Percentiles rank a stretch among this genome's conserved stretches.
Conservation (phyloP, 352 stramenopile genomes). For the Peronospora destructor region DNA sequence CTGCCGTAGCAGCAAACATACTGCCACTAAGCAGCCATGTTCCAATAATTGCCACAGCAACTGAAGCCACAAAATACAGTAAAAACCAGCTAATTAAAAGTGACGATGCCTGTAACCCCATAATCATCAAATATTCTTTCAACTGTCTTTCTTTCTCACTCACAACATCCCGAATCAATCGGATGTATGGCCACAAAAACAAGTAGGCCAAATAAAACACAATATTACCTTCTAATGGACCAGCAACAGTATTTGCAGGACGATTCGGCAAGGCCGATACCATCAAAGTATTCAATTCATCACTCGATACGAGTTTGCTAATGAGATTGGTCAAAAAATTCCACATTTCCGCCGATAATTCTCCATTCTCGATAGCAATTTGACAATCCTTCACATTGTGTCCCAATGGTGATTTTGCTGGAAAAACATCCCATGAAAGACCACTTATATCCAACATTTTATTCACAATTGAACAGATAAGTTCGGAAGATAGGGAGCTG, state of each 20-base stretch:
- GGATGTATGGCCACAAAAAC: conserved; percentile 83
- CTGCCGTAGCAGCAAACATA: conserved; percentile 51
- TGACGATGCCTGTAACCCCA: conserved; percentile 70
- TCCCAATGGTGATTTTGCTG: conserved; percentile 26
- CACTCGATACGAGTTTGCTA: conserved; percentile 18
- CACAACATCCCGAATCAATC: conserved; percentile 82
- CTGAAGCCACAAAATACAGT: conserved; percentile 66
- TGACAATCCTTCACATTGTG: conserved; percentile 27
- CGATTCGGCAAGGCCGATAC: conserved; percentile 38
- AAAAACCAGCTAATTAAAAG: conserved; percentile 74
- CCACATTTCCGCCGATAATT: conserved; percentile 19
- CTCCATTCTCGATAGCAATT: conserved; percentile 18
- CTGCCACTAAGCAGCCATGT: conserved; percentile 45
- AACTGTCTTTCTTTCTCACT: conserved; percentile 87
- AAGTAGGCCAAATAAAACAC: conserved; percentile 68
- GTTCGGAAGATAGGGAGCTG: conserved; percentile 6
- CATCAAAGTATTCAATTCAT: conserved; percentile 38
- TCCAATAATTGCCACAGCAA: conserved; percentile 42
- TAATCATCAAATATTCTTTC: conserved; percentile 87
- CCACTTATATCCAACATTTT: conserved; percentile 36
- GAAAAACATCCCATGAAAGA: conserved; percentile 47
- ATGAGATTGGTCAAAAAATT: conserved; percentile 38
- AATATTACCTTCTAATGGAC: conserved; percentile 55
- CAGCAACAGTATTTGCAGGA: conserved; percentile 34
- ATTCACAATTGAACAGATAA: conserved; percentile 34